These are phyloP conservation scores for Rhodotorula sp. DNA, from an alignment of 1,284 basidiomycete species.

Conservation along the genomic window DNA sequence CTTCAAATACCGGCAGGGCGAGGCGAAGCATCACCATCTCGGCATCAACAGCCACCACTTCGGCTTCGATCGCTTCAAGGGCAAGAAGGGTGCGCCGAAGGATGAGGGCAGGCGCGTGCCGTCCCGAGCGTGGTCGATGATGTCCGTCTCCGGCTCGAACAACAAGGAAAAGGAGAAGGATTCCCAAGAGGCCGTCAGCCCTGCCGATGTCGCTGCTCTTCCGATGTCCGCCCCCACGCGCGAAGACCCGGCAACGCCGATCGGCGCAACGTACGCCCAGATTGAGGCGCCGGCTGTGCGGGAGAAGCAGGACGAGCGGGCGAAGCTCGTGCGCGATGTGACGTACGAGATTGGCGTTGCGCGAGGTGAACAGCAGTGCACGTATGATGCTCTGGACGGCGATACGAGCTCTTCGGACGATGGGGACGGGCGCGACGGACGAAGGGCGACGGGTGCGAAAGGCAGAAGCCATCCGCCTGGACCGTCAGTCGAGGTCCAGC, in stretches of 20 bases:
- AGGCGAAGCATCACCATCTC: no score
- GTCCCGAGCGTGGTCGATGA: slow-evolving; percentile 7
- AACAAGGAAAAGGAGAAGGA: not conserved
- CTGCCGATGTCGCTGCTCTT: no score
- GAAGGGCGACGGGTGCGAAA: not conserved
- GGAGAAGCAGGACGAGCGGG: not conserved
- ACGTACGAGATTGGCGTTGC: not conserved
- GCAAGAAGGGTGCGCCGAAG: not conserved
- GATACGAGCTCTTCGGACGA: no score
- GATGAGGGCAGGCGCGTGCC: not conserved
- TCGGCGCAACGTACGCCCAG: not conserved
- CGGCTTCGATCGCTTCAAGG: no score
- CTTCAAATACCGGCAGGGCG: not conserved
- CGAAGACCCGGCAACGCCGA: not conserved
- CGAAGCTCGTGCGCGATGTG: not conserved
- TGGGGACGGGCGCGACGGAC: no score
- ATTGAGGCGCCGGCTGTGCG: slow-evolving; percentile 1
- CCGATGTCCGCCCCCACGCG: not conserved
- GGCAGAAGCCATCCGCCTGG: not conserved
- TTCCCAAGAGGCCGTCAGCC: no score
- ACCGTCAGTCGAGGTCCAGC: not conserved
- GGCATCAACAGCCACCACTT: no score
- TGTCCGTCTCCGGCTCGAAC: not conserved
- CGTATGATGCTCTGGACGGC: no score
- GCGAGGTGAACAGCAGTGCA: no score